phyloP scores from a whole-genome alignment of 1,139 yeast genomes.

The Kurtzmaniella quercitrusa region DNA sequence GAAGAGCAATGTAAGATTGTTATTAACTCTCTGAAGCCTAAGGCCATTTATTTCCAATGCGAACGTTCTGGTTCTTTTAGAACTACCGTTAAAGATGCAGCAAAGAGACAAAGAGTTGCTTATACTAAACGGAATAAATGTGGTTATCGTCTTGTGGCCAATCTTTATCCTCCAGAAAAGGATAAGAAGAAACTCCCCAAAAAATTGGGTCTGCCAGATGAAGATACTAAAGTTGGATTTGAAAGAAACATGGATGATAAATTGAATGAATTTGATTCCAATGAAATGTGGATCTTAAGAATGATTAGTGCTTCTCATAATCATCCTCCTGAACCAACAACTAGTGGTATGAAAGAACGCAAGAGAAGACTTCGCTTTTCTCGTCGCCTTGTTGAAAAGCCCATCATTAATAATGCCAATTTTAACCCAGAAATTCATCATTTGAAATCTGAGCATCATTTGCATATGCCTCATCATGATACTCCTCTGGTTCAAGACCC shows the following conservation, averaged over 20 bases:
- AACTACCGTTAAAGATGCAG: conserved; percentile 46
- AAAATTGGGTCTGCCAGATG: conserved; percentile 11
- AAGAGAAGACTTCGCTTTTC: conserved; percentile 38
- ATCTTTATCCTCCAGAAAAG: conserved; percentile 42
- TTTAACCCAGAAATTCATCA: conserved; percentile 12
- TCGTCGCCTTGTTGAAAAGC: conserved; percentile 45
- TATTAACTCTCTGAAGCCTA: conserved; percentile 46
- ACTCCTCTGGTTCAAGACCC: conserved; percentile 40
- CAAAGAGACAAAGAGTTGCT: conserved; percentile 48
- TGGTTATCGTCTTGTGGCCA: conserved; percentile 47
- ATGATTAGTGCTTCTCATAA: conserved; percentile 48
- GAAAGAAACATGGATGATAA: conserved; percentile 24
- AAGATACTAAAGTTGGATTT: conserved; percentile 13
- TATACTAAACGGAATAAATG: conserved; percentile 49
- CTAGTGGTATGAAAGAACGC: conserved; percentile 15
- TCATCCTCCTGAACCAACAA: conserved; percentile 43
- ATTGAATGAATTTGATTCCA: conserved; percentile 16
- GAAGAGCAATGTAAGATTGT: conserved; percentile 48
- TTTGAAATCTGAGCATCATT: conserved; percentile 15
- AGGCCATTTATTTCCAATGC: conserved; percentile 49
- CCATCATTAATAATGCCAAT: conserved; percentile 30
- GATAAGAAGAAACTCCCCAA: conserved; percentile 28
- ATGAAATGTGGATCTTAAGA: conserved; percentile 46
- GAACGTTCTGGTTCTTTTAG: conserved; percentile 46
- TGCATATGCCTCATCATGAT: conserved; percentile 20